Percentiles rank a stretch among this genome's conserved stretches.
Evolutionary conservation across 1,139 yeast genomes (phyloP).

Genomic region (Pichia kudriavzevii): DNA sequence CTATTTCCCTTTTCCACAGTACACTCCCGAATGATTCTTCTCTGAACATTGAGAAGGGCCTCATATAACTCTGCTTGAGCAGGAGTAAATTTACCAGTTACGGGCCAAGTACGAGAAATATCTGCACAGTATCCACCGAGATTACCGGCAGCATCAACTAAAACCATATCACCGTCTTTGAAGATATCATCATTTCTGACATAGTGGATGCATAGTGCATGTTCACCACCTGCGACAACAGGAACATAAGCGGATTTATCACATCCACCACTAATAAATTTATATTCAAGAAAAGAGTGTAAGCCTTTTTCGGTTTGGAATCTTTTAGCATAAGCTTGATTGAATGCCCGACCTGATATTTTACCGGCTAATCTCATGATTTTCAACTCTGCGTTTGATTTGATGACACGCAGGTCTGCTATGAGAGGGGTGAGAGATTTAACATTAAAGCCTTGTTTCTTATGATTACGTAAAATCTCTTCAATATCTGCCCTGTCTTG

Average conservation of each 20-base stretch:
- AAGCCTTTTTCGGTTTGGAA: conserved; percentile 69
- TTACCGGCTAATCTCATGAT: conserved; percentile 79
- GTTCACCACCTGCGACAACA: conserved; percentile 90
- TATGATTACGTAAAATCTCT: conserved; percentile 19
- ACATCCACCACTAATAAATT: conserved; percentile 81
- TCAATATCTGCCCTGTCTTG: conserved; percentile 20
- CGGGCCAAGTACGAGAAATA: conserved; percentile 96
- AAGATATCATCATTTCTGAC: conserved; percentile 80
- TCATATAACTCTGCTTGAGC: conserved; percentile 84
- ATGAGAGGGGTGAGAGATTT: conserved; percentile 42
- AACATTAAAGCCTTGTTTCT: conserved; percentile 20
- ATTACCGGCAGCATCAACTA: conserved; percentile 94
- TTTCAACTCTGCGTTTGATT: conserved; percentile 67
- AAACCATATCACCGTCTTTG: conserved; percentile 69
- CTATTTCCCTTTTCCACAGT: conserved; percentile 44
- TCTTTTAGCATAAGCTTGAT: conserved; percentile 63
- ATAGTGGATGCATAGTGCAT: conserved; percentile 83
- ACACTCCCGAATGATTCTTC: conserved; percentile 66
- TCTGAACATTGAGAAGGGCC: conserved; percentile 79
- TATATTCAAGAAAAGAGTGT: conserved; percentile 75
- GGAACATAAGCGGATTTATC: conserved; percentile 88
- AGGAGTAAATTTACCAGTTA: conserved; percentile 54
- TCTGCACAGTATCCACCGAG: conserved; percentile 94
- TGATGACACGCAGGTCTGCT: conserved; percentile 56
- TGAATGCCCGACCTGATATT: conserved; percentile 76